These are phyloP conservation scores for Saccharomyces uvarum DNA, from an alignment of 1,139 yeast species.

Conservation along the genomic window DNA sequence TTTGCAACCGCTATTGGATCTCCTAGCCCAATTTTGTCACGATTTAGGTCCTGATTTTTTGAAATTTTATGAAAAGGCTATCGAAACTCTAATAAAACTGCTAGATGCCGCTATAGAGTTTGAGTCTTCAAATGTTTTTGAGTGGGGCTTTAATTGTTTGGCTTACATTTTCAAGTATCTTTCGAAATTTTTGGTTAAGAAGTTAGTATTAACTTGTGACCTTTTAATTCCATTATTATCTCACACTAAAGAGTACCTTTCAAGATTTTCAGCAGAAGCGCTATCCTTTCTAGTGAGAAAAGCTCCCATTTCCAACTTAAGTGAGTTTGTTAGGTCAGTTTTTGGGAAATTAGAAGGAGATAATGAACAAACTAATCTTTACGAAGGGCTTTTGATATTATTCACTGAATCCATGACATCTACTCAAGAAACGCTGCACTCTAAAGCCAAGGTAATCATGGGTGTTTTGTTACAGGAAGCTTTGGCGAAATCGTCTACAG, in stretches of 20 bases:
- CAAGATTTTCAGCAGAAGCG: conserved; percentile 87
- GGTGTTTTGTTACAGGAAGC: conserved; percentile 39
- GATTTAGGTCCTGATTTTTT: conserved; percentile 90
- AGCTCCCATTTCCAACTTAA: conserved; percentile 45
- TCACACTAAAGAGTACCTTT: conserved; percentile 53
- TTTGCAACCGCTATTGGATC: conserved; percentile 73
- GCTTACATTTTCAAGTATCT: conserved; percentile 88
- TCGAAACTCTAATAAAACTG: conserved; percentile 45
- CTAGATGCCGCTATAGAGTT: conserved; percentile 45
- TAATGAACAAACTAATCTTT: conserved; percentile 8
- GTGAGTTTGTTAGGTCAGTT: conserved; percentile 42
- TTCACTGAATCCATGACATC: conserved; percentile 71
- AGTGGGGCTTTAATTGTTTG: conserved; percentile 75
- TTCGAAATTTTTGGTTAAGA: conserved; percentile 52
- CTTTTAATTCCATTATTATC: conserved; percentile 57
- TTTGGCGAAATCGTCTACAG: conserved; percentile 24
- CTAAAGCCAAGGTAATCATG: conserved; percentile 51
- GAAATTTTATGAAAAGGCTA: conserved; percentile 51
- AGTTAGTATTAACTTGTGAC: conserved; percentile 61
- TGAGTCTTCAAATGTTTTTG: conserved; percentile 47
- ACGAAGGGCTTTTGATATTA: conserved; percentile 52
- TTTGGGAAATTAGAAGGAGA: conserved; percentile 41
- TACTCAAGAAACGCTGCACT: conserved; percentile 65
- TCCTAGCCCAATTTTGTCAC: conserved; percentile 78
- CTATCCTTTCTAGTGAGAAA: conserved; percentile 76